Conservation (phyloP, 2,329 filamentous ascomycete genomes). For the Fusarium chaquense region DNA sequence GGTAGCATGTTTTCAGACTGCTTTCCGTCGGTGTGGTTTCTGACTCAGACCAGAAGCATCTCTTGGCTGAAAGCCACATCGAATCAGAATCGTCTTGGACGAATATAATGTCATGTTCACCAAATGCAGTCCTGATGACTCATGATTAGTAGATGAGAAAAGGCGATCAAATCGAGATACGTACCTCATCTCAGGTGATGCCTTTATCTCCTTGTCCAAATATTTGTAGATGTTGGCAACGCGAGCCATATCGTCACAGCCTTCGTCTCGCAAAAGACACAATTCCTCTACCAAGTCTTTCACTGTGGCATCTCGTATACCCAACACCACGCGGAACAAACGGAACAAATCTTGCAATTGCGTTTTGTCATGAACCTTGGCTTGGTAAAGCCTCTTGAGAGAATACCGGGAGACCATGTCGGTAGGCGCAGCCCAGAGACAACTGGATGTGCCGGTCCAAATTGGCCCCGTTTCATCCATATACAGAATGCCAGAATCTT, state of each 20-base stretch:
- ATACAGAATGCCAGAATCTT: slow-evolving; percentile 4
- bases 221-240: slow-evolving; percentile 16
- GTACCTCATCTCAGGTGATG: slow-evolving; percentile 9
- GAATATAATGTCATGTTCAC: slow-evolving; percentile 7
- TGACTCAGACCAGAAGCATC: slow-evolving; percentile 30
- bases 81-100: neutral
- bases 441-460: slow-evolving; percentile 10
- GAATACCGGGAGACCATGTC: slow-evolving; percentile 13
- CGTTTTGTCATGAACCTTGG: neutral
- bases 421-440: slow-evolving; percentile 23
- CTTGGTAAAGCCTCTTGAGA: slow-evolving; percentile 3
- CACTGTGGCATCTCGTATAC: slow-evolving; percentile 10
- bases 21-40: slow-evolving; percentile 3
- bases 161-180: rapidly evolving
- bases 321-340: slow-evolving; percentile 6
- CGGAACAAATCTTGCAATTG: neutral
- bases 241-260: neutral
- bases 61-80: slow-evolving; percentile 12
- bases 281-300: slow-evolving; percentile 16
- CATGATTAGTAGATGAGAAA: neutral
- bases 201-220: neutral
- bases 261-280: neutral
- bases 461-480: neutral
- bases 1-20: slow-evolving; percentile 12
- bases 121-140: slow-evolving; percentile 9